A percentile compares a stretch with the other conserved stretches of the same genome.
Conservation (phyloP, 331 rosid species). For the Dryas integrifolia region DNA sequence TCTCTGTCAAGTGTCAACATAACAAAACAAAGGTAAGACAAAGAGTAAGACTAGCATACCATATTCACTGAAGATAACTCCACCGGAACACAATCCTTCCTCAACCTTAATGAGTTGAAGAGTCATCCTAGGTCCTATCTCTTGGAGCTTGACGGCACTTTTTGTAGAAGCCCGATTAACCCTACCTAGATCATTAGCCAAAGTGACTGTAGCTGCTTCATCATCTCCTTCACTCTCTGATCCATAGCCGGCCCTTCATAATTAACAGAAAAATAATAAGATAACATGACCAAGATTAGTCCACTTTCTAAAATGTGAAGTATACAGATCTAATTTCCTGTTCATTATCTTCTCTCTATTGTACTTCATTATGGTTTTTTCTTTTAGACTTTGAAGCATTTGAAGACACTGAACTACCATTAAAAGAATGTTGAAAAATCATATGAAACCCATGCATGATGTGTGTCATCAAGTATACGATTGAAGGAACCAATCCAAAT, state of each 20-base stretch:
- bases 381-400: neutral
- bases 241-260: conserved; percentile 85
- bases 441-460: neutral
- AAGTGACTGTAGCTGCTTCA: conserved; percentile 86
- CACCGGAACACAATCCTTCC: conserved; percentile 90
- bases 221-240: conserved; percentile 97
- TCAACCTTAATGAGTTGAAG: conserved; percentile 82
- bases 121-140: conserved; percentile 92
- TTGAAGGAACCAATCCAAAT: neutral
- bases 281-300: neutral
- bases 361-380: neutral
- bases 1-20: neutral
- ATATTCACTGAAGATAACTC: conserved; percentile 67
- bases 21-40: neutral
- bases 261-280: neutral
- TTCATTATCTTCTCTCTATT: neutral
- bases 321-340: neutral
- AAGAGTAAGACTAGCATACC: conserved; percentile 39
- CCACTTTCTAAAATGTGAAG: neutral
- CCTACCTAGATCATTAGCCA: conserved; percentile 72
- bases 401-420: neutral
- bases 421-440: neutral
- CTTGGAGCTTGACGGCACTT: conserved; percentile 98
- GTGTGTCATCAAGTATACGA: neutral
- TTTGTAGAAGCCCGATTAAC: conserved; percentile 72